These are phyloP conservation scores for Paramyrothecium sp. DNA, from an alignment of 2,329 filamentous ascomycete genomes.

Conservation along the genomic window DNA sequence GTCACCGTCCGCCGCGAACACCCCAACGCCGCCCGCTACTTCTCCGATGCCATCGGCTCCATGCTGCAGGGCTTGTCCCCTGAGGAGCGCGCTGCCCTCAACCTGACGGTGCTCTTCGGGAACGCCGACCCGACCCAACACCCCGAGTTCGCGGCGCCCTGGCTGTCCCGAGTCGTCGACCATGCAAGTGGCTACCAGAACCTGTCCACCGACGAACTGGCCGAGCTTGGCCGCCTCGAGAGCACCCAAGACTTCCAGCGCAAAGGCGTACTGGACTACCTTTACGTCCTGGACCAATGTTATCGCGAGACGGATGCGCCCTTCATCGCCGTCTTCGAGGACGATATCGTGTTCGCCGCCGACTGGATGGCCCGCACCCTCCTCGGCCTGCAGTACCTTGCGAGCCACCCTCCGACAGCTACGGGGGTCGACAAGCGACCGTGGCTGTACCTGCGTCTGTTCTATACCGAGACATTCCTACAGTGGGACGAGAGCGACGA, in stretches of 20 bases:
- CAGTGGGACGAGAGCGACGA: neutral
- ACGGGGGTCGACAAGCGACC: neutral
- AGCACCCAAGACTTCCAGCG: neutral
- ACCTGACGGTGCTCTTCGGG: constrained; percentile 3
- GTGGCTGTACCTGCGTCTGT: constrained; percentile 69
- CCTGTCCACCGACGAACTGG: neutral
- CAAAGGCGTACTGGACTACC: constrained; percentile 6
- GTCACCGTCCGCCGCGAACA: constrained; percentile 3
- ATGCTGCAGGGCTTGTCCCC: constrained; percentile 3
- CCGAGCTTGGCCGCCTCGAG: neutral
- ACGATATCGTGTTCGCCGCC: constrained; percentile 75
- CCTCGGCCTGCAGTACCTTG: constrained; percentile 72
- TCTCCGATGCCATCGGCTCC: neutral
- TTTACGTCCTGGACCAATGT: constrained; percentile 4
- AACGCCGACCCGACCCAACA: constrained; percentile 4
- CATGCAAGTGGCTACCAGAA: neutral
- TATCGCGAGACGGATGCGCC: constrained; percentile 33
- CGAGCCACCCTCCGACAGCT: neutral
- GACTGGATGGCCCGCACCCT: constrained; percentile 79
- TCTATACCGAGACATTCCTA: constrained; percentile 42
- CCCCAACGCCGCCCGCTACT: neutral
- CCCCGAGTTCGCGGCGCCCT: neutral
- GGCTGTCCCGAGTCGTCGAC: neutral
- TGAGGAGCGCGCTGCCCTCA: constrained; percentile 1
- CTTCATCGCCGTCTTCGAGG: constrained; percentile 69